A percentile compares a stretch with the other conserved stretches of the same genome.
These are phyloP conservation scores for Dillenia suffruticosa DNA, from an alignment of 164 flowering plant species.

Conservation along the genomic window DNA sequence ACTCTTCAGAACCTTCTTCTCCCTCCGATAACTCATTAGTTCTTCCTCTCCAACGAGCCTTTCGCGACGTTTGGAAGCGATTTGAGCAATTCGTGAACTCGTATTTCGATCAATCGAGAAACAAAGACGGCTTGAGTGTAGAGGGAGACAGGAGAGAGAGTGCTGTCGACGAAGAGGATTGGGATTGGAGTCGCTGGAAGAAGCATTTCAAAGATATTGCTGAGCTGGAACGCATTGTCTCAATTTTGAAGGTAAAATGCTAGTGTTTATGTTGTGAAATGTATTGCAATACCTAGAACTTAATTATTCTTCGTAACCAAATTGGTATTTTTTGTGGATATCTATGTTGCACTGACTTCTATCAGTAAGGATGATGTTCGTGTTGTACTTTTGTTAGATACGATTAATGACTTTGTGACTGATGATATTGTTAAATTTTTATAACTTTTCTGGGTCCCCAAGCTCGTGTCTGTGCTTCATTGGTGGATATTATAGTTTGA, in stretches of 20 bases:
- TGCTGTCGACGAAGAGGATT: constrained; percentile 27
- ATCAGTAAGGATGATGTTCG: too few species aligned
- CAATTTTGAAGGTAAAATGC: constrained; percentile 62
- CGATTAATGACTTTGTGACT: too few species aligned
- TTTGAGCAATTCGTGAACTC: constrained; percentile 40
- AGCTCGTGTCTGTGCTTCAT: too few species aligned
- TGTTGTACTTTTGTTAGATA: too few species aligned
- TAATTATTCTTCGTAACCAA: too few species aligned
- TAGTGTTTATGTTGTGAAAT: too few species aligned
- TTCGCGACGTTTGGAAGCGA: constrained; percentile 31
- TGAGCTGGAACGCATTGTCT: constrained; percentile 60
- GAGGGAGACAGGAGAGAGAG: constrained; percentile 3
- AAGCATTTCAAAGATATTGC: constrained; percentile 71
- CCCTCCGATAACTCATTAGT: constrained; percentile 45
- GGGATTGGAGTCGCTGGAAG: constrained; percentile 97
- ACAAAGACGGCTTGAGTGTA: background rate
- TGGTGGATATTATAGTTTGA: too few species aligned
- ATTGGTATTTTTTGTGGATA: too few species aligned
- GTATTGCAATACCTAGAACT: too few species aligned
- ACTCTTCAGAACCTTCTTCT: constrained; percentile 18
- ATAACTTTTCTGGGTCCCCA: too few species aligned
- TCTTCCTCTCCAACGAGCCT: constrained; percentile 33
- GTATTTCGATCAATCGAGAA: constrained; percentile 13
- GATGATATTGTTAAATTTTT: too few species aligned
- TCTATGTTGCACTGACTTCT: too few species aligned